Evolutionary conservation across 306 rosid genomes (phyloP).

Genomic region (Cercis canadensis): DNA sequence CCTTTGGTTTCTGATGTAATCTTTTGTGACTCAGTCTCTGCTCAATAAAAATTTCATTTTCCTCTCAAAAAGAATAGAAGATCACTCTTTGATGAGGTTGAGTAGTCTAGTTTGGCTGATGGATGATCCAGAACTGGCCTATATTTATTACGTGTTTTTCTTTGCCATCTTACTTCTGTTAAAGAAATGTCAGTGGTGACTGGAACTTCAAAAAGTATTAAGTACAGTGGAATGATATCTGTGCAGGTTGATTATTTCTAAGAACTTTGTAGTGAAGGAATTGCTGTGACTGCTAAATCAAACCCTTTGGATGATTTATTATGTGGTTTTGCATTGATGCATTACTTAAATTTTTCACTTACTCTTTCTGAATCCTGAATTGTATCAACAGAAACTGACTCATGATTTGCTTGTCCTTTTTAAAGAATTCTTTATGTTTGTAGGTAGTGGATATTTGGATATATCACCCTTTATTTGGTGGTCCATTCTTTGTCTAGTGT

Average conservation of each 20-base stretch:
- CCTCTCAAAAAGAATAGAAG: no score
- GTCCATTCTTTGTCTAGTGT: not conserved
- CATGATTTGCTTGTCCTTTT: not conserved
- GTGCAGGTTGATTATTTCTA: not conserved
- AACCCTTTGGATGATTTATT: not conserved
- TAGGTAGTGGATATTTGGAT: not conserved
- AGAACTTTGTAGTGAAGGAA: not conserved
- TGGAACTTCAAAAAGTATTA: not conserved
- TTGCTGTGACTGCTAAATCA: no score
- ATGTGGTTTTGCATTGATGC: not conserved
- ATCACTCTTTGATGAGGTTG: not conserved
- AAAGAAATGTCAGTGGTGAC: not conserved
- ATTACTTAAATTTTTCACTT: not conserved
- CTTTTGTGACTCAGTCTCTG: no score
- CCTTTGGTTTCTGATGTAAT: no score
- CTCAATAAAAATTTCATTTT: no score
- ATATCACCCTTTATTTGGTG: slow-evolving; percentile 1
- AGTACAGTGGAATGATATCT: not conserved
- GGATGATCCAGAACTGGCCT: not conserved
- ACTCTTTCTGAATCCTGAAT: not conserved
- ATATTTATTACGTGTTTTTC: not conserved
- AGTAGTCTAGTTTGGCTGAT: not conserved
- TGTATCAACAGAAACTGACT: no score
- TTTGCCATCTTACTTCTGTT: not conserved
- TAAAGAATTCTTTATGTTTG: not conserved